phyloP scores from a whole-genome alignment of 495 filamentous ascomycete species.

The Cercophora scortea region DNA sequence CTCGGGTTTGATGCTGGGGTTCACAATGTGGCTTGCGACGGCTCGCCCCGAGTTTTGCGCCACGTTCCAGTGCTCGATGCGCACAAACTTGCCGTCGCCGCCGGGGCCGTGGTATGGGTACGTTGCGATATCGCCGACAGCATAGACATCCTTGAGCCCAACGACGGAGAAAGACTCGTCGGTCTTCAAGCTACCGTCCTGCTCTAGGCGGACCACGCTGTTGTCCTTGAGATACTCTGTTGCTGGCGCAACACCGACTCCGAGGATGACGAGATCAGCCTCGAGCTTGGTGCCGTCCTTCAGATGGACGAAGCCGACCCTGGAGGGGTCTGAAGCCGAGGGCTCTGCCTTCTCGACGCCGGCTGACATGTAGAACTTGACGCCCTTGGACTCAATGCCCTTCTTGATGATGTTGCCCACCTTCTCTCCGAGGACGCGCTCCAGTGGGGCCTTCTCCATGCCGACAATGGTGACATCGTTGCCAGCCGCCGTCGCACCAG shows the following conservation, averaged over 20 bases:
- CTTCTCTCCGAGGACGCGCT: conserved; percentile 76
- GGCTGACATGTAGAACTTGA: conserved; percentile 78
- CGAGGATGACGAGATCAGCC: conserved; percentile 85
- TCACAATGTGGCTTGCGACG: conserved; percentile 66
- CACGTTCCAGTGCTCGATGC: conserved; percentile 98
- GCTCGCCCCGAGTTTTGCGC: conserved; percentile 84
- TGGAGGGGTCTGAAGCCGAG: conserved; percentile 51
- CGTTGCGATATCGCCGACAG: conserved; percentile 92
- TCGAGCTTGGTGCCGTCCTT: conserved; percentile 78
- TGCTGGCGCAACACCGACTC: conserved; percentile 79
- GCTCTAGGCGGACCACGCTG: conserved; percentile 54
- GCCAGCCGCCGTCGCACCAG: conserved; percentile 63
- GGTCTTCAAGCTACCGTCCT: conserved; percentile 73
- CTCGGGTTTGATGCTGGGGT: conserved; percentile 51
- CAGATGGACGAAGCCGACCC: conserved; percentile 74
- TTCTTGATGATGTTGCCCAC: conserved; percentile 75
- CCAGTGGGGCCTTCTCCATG: conserved; percentile 79
- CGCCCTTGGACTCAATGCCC: conserved; percentile 72
- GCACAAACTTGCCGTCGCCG: conserved; percentile 53
- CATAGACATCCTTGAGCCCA: conserved; percentile 73
- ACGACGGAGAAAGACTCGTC: conserved; percentile 70
- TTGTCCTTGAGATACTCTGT: conserved; percentile 81
- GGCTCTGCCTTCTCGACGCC: conserved; percentile 73
- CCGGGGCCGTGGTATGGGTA: conserved; percentile 91
- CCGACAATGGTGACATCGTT: conserved; percentile 88